Conservation (phyloP, 768 basidiomycete genomes). For the Mycena rebaudengoi region DNA sequence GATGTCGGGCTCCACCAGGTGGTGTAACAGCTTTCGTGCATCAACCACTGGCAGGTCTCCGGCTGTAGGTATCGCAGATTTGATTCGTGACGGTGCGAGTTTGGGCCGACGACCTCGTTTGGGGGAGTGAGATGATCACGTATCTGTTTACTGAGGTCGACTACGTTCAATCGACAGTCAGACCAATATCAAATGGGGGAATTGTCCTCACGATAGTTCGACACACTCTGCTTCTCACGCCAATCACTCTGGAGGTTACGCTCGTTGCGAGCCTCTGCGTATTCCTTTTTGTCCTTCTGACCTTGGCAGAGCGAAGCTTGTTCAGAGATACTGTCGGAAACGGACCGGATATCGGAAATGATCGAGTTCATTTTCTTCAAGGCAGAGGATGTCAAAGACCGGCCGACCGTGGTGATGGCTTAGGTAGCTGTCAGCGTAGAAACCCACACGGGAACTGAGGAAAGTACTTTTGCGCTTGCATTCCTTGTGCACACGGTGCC, state of each 20-base stretch:
- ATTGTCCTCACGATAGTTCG: not conserved
- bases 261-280: constrained; percentile 19
- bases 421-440: not conserved
- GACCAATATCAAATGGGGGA: not conserved
- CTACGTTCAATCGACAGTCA: constrained; percentile 7
- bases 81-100: no score
- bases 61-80: no score
- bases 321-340: constrained; percentile 13
- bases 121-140: no score
- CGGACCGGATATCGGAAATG: constrained; percentile 18
- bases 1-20: constrained; percentile 4
- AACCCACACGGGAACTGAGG: not conserved
- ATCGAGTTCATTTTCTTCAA: constrained; percentile 23
- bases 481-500: constrained; percentile 32
- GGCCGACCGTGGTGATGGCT: constrained; percentile 6
- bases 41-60: constrained; percentile 26
- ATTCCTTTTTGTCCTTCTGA: constrained; percentile 6
- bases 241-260: not conserved
- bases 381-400: not conserved
- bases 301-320: constrained; percentile 23
- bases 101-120: no score
- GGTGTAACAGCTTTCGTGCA: constrained; percentile 7
- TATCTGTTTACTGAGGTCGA: not conserved
- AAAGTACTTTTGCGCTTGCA: constrained; percentile 8
- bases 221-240: constrained; percentile 20